Conservation (phyloP, 2,329 filamentous ascomycete genomes). For the Venturia oleaginea region DNA sequence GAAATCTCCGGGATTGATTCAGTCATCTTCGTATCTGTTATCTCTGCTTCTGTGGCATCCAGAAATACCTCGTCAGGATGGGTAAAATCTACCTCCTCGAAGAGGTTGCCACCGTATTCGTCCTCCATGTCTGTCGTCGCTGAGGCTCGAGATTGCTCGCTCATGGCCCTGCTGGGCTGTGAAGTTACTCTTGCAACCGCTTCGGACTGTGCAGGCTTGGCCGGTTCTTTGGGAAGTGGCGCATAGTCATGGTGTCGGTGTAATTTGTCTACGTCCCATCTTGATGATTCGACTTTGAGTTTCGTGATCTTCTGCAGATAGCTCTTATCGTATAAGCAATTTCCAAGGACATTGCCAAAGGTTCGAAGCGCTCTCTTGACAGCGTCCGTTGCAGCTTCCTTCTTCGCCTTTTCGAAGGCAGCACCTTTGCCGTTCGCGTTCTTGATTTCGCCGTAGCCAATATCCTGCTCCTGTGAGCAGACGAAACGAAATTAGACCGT, state of each 20-base stretch:
- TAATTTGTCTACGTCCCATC: constrained; percentile 69
- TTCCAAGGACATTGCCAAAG: constrained; percentile 95
- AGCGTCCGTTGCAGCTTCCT: constrained; percentile 91
- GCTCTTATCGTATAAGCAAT: constrained; percentile 95
- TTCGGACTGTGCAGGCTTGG: constrained; percentile 23
- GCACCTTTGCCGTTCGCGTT: constrained; percentile 92
- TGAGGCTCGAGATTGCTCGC: constrained; percentile 26
- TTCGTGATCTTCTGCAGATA: constrained; percentile 86
- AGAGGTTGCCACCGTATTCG: constrained; percentile 45
- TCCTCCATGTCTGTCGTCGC: constrained; percentile 39
- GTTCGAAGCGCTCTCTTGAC: constrained; percentile 81
- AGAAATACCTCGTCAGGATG: constrained; percentile 70
- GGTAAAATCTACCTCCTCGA: constrained; percentile 46
- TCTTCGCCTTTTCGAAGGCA: constrained; percentile 97
- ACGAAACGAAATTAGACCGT: background rate
- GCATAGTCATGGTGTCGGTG: constrained; percentile 72
- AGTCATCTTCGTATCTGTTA: constrained; percentile 21
- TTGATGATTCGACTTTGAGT: constrained; percentile 69
- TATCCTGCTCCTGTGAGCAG: constrained; percentile 46
- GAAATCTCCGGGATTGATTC: constrained; percentile 1
- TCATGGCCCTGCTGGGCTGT: constrained; percentile 20
- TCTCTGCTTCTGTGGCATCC: constrained; percentile 23
- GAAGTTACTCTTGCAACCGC: constrained; percentile 18
- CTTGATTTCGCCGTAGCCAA: constrained; percentile 93
- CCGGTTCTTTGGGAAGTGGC: constrained; percentile 48